A percentile compares a stretch with the other conserved stretches of the same genome.
These are phyloP conservation scores for Podospora pseudopauciseta DNA, from an alignment of 495 filamentous ascomycete species.

Conservation along the genomic window DNA sequence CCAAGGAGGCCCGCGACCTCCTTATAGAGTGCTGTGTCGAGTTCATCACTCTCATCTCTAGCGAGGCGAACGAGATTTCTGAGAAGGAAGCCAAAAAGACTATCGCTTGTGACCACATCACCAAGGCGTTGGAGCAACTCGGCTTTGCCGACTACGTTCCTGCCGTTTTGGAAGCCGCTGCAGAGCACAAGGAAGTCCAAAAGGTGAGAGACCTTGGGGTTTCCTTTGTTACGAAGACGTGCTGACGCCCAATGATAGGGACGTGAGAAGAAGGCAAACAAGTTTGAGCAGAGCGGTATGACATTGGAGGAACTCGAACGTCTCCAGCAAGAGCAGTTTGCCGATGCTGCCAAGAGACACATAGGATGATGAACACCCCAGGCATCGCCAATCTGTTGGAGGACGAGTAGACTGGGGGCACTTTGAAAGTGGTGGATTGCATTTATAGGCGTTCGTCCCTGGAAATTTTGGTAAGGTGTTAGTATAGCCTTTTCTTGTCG, in stretches of 20 bases:
- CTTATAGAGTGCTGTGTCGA: conserved; percentile 99
- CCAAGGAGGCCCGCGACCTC: conserved; percentile 89
- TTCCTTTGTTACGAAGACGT: neutral
- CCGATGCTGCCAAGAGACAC: conserved; percentile 59
- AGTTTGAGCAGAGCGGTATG: conserved; percentile 90
- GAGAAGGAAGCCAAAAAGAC: conserved; percentile 99
- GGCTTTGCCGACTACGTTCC: conserved; percentile 88
- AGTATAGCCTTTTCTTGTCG: conserved; percentile 10
- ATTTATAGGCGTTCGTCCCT: conserved; percentile 27
- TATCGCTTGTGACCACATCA: conserved; percentile 94
- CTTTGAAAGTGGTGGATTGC: conserved; percentile 13
- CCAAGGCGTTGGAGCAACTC: conserved; percentile 82
- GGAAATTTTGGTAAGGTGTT: conserved; percentile 4
- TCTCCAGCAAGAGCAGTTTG: conserved; percentile 88
- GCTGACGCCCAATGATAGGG: conserved; percentile 51
- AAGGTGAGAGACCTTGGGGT: conserved; percentile 58
- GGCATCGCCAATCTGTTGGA: neutral
- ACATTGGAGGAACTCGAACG: conserved; percentile 82
- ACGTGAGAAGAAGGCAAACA: conserved; percentile 94
- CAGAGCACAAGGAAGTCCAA: conserved; percentile 86
- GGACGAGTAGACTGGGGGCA: neutral
- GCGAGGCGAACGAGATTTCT: conserved; percentile 96
- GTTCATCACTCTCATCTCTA: conserved; percentile 96
- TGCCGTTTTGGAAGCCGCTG: conserved; percentile 80
- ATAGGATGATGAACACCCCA: conserved; percentile 27